Evolutionary conservation across 306 rosid genomes (phyloP), one percentile per base, ranked within the genome.

Genomic region (Medicago ruthenica): DNA sequence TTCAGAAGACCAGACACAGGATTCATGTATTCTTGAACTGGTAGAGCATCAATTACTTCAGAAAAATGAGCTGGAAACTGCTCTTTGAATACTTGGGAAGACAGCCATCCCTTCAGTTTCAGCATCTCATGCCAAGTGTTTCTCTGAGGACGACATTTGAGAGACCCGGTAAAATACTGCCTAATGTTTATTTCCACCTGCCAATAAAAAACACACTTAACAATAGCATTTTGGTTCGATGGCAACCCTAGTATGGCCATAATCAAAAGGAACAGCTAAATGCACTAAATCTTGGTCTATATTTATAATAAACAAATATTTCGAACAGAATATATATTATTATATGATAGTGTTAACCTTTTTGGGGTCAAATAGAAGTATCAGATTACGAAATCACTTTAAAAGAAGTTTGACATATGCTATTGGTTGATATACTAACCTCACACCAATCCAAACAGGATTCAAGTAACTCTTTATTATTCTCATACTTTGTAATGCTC

Each of bases 371-470:
- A 58, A 24, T 27, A 67, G 36, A 5, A 31, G 16, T 8, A 73
- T 77, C 72, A 73, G 57, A 37, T 64, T 36, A 69, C 55, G 18
- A 67, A 24, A 58, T 37, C 15, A 60, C 54, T 66, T 68, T 57
- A 37, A 75, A 71, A 48, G 70, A 67, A 54, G 37, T 36, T 37
- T 13, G 39, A 53, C 75, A 41, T 12, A 44, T 70, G 57, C 50
- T 34, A 66, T 76, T 76, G 51, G 73, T 68, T 62, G 70, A 82
- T 60, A 24, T 55, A 82, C 97, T 85, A 76, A 96, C 99, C 98
- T 92, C 98, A 31, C 96, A 96, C 99, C 99, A 92, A 77, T 96
- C 97, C 88, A 96, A 86, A 87, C 90, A 89, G 70, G 91, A 84
- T 82, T 84, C 88, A 62, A 88, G 87, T 51, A 80, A 47, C 76